Percentiles rank a stretch among this genome's conserved stretches.
Conservation (phyloP, 352 stramenopile species). For the Globisporangium viniferum region DNA sequence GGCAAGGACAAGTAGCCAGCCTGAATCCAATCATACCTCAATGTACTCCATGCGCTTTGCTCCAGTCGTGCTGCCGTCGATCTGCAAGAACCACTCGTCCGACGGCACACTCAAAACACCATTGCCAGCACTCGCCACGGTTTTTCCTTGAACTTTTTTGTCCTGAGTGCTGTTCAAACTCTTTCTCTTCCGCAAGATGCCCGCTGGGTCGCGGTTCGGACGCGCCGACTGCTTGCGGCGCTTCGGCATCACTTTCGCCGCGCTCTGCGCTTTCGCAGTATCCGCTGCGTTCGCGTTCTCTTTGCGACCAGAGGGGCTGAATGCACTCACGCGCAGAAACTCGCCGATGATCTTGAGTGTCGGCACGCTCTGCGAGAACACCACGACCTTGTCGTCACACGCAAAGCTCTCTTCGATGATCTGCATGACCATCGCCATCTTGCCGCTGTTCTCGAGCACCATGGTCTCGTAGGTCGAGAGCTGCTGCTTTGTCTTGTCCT, state of each 20-base stretch:
- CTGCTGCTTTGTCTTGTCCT: conserved; percentile 1
- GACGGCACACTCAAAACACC: conserved; percentile 2
- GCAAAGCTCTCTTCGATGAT: conserved; percentile 74
- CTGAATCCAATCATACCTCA: conserved; percentile 33
- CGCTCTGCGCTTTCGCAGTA: conserved; percentile 1
- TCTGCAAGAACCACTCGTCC: conserved; percentile 77
- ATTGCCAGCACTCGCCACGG: background rate
- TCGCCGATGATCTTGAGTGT: conserved; percentile 78
- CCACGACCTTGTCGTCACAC: conserved; percentile 79
- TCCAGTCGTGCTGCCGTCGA: conserved; percentile 71
- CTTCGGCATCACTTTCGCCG: conserved; percentile 29
- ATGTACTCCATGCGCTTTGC: conserved; percentile 86
- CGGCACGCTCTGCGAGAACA: conserved; percentile 87
- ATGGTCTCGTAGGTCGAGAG: conserved; percentile 35
- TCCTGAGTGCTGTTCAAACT: conserved; percentile 16
- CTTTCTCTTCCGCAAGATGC: conserved; percentile 50
- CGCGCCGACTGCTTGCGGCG: conserved; percentile 25
- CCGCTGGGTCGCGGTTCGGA: conserved; percentile 52
- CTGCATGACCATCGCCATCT: conserved; percentile 73
- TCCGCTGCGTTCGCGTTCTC: conserved; percentile 21
- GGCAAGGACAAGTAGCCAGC: background rate
- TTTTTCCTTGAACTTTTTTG: conserved; percentile 2
- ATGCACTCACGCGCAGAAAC: conserved; percentile 58
- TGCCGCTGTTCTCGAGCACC: conserved; percentile 70
- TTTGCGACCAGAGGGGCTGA: conserved; percentile 35